Conservation (phyloP, 345 rosid genomes). For the Anacardium occidentale region DNA sequence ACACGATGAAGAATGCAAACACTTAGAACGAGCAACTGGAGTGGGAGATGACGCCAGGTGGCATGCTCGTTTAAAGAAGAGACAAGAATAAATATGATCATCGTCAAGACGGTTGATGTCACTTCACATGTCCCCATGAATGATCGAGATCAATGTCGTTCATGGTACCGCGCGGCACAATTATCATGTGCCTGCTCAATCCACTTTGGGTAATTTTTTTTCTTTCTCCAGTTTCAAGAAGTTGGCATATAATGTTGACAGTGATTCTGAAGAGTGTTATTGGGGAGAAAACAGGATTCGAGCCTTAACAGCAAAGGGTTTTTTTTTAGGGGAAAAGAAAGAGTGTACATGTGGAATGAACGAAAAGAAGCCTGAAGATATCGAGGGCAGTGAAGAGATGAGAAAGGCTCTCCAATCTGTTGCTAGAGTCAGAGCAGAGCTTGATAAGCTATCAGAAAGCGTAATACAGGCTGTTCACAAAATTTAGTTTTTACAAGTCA, state of each 20-base stretch:
- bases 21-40: constrained; percentile 29
- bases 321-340: constrained; percentile 82
- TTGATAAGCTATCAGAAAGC: constrained; percentile 74
- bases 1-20: not conserved
- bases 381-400: constrained; percentile 36
- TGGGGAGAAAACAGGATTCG: constrained; percentile 49
- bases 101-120: constrained; percentile 27
- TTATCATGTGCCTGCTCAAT: constrained; percentile 42
- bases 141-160: constrained; percentile 42
- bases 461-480: constrained; percentile 25
- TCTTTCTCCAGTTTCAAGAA: not conserved
- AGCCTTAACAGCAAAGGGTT: constrained; percentile 42
- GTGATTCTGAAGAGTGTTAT: constrained; percentile 65
- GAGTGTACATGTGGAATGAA: constrained; percentile 57
- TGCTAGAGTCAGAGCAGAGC: constrained; percentile 49
- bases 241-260: constrained; percentile 15
- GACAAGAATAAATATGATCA: constrained; percentile 25
- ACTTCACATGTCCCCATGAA: constrained; percentile 25
- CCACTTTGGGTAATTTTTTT: constrained; percentile 56
- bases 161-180: constrained; percentile 51
- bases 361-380: constrained; percentile 33
- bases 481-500: no score
- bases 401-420: constrained; percentile 55
- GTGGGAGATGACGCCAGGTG: constrained; percentile 52
- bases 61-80: constrained; percentile 57